These are phyloP conservation scores for Fusarium nurragi DNA, from an alignment of 2,329 filamentous ascomycete species.

Conservation along the genomic window DNA sequence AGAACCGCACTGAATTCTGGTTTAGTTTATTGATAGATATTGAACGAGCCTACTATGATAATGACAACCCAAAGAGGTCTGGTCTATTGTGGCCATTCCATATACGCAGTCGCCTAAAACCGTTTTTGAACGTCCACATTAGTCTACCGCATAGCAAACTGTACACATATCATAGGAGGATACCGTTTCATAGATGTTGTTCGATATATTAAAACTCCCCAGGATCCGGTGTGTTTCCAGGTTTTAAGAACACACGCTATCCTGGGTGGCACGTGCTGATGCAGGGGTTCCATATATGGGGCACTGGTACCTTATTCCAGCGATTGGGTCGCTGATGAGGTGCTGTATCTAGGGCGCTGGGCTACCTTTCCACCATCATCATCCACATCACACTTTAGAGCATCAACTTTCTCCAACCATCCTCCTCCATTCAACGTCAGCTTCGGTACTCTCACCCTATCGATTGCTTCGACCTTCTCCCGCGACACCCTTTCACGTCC, in stretches of 20 bases:
- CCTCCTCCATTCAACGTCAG: constrained; percentile 23
- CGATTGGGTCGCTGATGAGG: constrained; percentile 24
- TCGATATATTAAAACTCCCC: neutral
- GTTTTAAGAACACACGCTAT: constrained; percentile 16
- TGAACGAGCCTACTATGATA: neutral
- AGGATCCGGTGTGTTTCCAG: constrained; percentile 11
- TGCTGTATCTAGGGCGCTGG: constrained; percentile 10
- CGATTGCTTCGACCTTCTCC: constrained; percentile 4
- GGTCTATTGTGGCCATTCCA: neutral
- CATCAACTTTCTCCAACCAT: constrained; percentile 22
- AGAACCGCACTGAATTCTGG: neutral
- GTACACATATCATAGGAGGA: neutral
- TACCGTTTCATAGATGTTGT: neutral
- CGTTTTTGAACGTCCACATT: neutral
- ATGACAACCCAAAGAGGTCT: neutral
- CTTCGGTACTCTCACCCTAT: constrained; percentile 17
- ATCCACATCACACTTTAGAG: constrained; percentile 5
- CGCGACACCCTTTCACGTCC: constrained; percentile 3
- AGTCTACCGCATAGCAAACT: neutral
- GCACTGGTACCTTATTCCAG: constrained; percentile 20
- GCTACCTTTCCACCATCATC: constrained; percentile 15
- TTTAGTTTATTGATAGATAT: neutral
- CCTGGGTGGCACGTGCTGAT: constrained; percentile 41
- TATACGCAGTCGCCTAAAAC: neutral
- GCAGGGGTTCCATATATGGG: constrained; percentile 38